Evolutionary conservation across 148 eudicot species (phyloP), one percentile per base, ranked within the genome.

Genomic region (Polygonum maritimum): DNA sequence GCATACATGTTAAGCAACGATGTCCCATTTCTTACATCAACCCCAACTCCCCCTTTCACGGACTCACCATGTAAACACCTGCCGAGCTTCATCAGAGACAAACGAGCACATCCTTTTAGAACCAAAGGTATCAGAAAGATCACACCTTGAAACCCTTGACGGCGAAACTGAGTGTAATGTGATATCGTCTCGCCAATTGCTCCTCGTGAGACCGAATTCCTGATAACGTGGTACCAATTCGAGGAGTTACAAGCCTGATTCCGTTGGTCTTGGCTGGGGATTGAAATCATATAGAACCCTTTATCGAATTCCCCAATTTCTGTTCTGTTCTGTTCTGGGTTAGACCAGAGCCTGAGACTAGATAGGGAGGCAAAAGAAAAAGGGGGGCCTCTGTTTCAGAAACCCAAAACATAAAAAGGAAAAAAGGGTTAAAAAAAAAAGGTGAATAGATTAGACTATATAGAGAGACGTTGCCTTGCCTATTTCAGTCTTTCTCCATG

Each of bases 1-100:
- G 84, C 87, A 57, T 88, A 89, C 91, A 88, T 86, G 16, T 78
- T 78, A 40, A 91, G 31, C 81, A 86, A 79, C 1, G 89, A 84
- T 18, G 91, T 88, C 10, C 91, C 91, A 10, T 13, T 67, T 36
- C 3, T 67, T 44, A 88, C 83, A 73, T 86, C 77, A 1, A 84
- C 85, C 77, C 83, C 44, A 67, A 67, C 45, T 67, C 71, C 71
- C 1, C 9, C 19, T 41, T 36, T 35, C 16, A 67, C 9, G 45
- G 71, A 67, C 15, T 67, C 45, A 7, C 44, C 44, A 67, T 67
- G 71, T 31, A 67, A 67, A 16, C 21, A 67, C 71, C 36, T 67
- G n/a, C 71, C 71, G 12, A 36, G 71, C 6, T 36, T 67, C 44
- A 67, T 21, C 19, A 36, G 71, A 15, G 71, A 67, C 4, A 38